Conservation (phyloP, 73 alveolate species). For the Durusdinium trenchii region DNA sequence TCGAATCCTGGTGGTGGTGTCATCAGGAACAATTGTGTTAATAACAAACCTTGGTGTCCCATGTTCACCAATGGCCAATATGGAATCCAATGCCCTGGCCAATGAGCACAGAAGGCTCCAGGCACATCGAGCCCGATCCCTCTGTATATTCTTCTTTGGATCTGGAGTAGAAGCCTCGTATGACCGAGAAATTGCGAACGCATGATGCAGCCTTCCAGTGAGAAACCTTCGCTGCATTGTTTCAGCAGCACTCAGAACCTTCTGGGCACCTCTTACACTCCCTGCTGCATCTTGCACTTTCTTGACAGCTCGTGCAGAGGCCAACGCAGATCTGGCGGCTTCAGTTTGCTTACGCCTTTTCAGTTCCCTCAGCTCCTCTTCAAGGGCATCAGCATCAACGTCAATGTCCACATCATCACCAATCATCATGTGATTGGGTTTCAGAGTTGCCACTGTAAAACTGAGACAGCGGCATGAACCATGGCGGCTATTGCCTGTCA, state of each 20-base stretch:
- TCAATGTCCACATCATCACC: background rate
- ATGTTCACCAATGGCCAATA: background rate
- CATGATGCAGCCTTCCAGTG: background rate
- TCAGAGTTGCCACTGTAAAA: background rate
- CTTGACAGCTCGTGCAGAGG: background rate
- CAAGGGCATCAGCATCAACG: too few relatives aligned
- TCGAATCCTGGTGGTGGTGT: background rate
- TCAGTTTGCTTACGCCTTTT: background rate
- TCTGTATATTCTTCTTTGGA: background rate
- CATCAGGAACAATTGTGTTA: constrained; percentile 7
- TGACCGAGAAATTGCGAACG: background rate
- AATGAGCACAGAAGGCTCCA: background rate
- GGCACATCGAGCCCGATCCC: constrained; percentile 2
- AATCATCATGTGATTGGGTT: background rate
- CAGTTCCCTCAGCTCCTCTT: background rate
- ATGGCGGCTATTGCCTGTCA: too few relatives aligned
- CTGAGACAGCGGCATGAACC: too few relatives aligned
- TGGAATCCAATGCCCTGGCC: background rate
- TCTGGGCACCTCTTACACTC: too few relatives aligned
- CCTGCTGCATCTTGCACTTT: too few relatives aligned
- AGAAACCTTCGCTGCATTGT: background rate
- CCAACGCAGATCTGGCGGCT: background rate
- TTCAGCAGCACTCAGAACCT: too few relatives aligned
- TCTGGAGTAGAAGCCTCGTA: background rate
- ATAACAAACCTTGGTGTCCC: background rate